phyloP scores from a whole-genome alignment of 805 yeast genomes.

The Cyberlindnera petersonii region DNA sequence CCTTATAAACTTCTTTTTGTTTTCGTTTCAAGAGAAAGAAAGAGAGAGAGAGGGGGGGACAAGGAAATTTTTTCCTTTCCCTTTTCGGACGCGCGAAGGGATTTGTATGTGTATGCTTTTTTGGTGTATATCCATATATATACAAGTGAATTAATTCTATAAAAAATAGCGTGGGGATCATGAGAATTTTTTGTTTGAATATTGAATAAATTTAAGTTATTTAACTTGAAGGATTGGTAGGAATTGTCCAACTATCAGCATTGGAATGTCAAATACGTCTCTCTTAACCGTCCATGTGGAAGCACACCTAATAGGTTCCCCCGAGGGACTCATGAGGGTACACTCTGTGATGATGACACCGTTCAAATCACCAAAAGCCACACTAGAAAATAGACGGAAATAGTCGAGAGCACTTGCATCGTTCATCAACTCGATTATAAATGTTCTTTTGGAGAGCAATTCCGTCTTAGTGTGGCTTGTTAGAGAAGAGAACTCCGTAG shows the following conservation, averaged over 20 bases:
- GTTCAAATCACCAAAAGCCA: conserved; percentile 45
- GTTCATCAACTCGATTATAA: conserved; percentile 80
- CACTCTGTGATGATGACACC: conserved; percentile 39
- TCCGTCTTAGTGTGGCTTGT: conserved; percentile 61
- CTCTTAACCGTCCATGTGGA: conserved; percentile 84
- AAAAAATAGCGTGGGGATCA: background rate
- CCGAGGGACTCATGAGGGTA: conserved; percentile 35
- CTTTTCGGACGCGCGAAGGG: no score
- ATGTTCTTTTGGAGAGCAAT: conserved; percentile 54
- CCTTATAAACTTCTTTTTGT: conserved; percentile 4
- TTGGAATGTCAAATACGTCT: conserved; percentile 80
- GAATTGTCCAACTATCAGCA: conserved; percentile 80
- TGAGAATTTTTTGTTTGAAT: background rate
- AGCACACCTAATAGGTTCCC: conserved; percentile 53
- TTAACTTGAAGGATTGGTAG: conserved; percentile 51
- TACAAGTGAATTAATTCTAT: background rate
- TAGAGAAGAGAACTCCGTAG: conserved; percentile 67
- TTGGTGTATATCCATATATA: no score
- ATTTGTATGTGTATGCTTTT: no score
- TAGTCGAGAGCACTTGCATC: conserved; percentile 70
- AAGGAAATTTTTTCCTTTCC: conserved; percentile 9
- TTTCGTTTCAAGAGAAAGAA: no score
- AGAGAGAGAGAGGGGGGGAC: background rate
- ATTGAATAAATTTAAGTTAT: background rate
- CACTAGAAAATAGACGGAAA: conserved; percentile 59